A percentile compares a stretch with the other conserved stretches of the same genome.
Conservation (phyloP, 1,284 basidiomycete genomes). For the Apiotrichum brassicae region DNA sequence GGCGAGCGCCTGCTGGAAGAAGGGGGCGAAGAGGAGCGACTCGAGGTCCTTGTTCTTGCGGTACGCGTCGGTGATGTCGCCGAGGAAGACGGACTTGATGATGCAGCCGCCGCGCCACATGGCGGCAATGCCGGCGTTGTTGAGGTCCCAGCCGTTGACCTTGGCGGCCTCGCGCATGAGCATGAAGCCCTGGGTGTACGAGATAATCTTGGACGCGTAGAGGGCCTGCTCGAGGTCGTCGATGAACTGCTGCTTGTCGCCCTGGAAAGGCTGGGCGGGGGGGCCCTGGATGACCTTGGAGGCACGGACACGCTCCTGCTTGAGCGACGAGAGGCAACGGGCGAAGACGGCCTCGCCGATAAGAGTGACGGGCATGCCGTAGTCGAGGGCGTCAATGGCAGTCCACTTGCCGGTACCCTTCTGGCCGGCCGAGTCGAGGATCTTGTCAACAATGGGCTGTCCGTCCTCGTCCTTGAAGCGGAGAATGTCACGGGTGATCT, state of each 20-base stretch:
- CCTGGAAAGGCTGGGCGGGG: slow-evolving; percentile 84
- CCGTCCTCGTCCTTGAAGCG: slow-evolving; percentile 92
- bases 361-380: slow-evolving; percentile 90
- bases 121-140: slow-evolving; percentile 89
- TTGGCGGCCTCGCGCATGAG: slow-evolving; percentile 97
- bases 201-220: slow-evolving; percentile 99
- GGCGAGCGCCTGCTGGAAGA: slow-evolving; percentile 96
- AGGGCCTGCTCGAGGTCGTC: slow-evolving; percentile 94
- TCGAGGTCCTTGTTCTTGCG: slow-evolving; percentile 79
- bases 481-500: slow-evolving; percentile 93
- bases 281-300: slow-evolving; percentile 87
- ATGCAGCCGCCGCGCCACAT: slow-evolving; percentile 99
- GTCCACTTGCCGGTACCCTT: slow-evolving; percentile 99
- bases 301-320: slow-evolving; percentile 91
- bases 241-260: slow-evolving; percentile 98
- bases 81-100: slow-evolving; percentile 92
- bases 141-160: slow-evolving; percentile 63
- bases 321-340: slow-evolving; percentile 94
- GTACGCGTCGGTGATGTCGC: slow-evolving; percentile 89
- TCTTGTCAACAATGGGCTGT: slow-evolving; percentile 81
- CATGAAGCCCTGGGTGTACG: slow-evolving; percentile 99
- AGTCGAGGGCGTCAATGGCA: slow-evolving; percentile 93
- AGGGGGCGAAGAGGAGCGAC: slow-evolving; percentile 91
- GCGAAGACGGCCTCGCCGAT: slow-evolving; percentile 99
- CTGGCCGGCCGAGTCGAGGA: slow-evolving; percentile 92